Percentiles rank a stretch among this genome's conserved stretches.
phyloP scores from a whole-genome alignment of 768 basidiomycete species.

The Peribolospora baueri region DNA sequence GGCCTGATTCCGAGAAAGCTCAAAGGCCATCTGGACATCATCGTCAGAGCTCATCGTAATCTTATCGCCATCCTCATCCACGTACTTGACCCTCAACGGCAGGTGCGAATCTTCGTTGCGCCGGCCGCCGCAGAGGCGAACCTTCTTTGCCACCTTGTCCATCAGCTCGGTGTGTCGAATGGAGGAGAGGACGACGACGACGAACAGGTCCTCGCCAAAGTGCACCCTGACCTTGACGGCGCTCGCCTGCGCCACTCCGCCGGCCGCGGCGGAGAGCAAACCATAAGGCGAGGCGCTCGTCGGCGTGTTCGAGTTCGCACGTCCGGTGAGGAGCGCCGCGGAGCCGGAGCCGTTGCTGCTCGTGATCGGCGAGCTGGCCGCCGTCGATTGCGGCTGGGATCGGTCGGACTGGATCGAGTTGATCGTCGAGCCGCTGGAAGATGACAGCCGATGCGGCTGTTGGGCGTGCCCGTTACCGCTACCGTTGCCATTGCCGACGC shows the following conservation, averaged over 20 bases:
- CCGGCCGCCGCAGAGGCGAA: constrained; percentile 63
- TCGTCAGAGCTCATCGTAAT: constrained; percentile 70
- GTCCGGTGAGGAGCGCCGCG: background rate
- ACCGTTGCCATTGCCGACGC: background rate
- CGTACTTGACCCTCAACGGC: constrained; percentile 52
- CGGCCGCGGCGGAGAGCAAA: background rate
- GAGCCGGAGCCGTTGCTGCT: constrained; percentile 5
- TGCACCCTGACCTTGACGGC: constrained; percentile 78
- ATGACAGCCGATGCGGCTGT: background rate
- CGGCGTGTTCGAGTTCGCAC: background rate
- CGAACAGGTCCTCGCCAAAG: constrained; percentile 84
- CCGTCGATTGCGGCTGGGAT: constrained; percentile 21
- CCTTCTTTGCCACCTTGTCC: constrained; percentile 77
- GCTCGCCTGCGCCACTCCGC: constrained; percentile 10
- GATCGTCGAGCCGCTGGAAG: constrained; percentile 13
- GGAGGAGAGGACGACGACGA: constrained; percentile 59
- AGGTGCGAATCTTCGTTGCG: constrained; percentile 23
- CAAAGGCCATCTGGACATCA: constrained; percentile 84
- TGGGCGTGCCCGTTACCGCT: background rate
- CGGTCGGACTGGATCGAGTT: constrained; percentile 24
- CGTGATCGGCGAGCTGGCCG: constrained; percentile 28
- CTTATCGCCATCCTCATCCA: constrained; percentile 79
- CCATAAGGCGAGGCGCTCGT: background rate
- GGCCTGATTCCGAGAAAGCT: constrained; percentile 14
- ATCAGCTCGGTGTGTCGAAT: constrained; percentile 65